Percentiles rank a stretch among this genome's conserved stretches.
These are phyloP conservation scores for Waltergamsia citrina DNA, from an alignment of 2,329 filamentous ascomycete genomes.

Conservation along the genomic window DNA sequence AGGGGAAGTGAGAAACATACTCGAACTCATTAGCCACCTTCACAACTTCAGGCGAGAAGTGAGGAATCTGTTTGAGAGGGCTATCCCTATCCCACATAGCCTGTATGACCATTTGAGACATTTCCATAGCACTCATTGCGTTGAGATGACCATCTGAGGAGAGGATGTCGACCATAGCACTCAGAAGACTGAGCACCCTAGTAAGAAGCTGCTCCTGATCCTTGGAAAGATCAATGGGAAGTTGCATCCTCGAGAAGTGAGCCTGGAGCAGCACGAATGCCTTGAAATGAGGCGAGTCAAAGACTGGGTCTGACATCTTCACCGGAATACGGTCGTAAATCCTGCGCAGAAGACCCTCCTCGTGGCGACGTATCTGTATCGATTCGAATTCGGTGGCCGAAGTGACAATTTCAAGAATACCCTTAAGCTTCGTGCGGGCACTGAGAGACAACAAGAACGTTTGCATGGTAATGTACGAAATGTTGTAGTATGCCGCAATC, in stretches of 20 bases:
- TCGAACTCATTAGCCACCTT: slow-evolving; percentile 72
- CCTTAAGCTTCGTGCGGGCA: slow-evolving; percentile 87
- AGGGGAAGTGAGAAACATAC: slow-evolving; percentile 35
- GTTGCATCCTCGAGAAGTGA: slow-evolving; percentile 94
- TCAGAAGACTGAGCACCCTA: slow-evolving; percentile 79
- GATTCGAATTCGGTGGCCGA: slow-evolving; percentile 94
- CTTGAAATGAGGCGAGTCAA: slow-evolving; percentile 96
- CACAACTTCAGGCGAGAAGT: slow-evolving; percentile 78
- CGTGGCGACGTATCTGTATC: slow-evolving; percentile 88
- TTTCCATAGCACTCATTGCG: slow-evolving; percentile 97
- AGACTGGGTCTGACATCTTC: slow-evolving; percentile 81
- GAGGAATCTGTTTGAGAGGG: slow-evolving; percentile 93
- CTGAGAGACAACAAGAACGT: slow-evolving; percentile 90
- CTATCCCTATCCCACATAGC: slow-evolving; percentile 98
- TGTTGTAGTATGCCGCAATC: slow-evolving; percentile 99
- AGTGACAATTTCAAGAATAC: slow-evolving; percentile 91
- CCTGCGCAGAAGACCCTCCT: slow-evolving; percentile 76
- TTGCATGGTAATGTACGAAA: slow-evolving; percentile 98
- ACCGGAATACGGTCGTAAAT: slow-evolving; percentile 93
- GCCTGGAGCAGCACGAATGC: slow-evolving; percentile 94
- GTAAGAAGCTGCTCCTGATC: slow-evolving; percentile 84
- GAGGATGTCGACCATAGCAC: slow-evolving; percentile 87
- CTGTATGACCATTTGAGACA: slow-evolving; percentile 98
- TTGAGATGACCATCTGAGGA: slow-evolving; percentile 95
- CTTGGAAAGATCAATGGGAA: slow-evolving; percentile 90